phyloP scores from a whole-genome alignment of 192 early-diverging fungal genomes.

The Chytriomyces confervae region DNA sequence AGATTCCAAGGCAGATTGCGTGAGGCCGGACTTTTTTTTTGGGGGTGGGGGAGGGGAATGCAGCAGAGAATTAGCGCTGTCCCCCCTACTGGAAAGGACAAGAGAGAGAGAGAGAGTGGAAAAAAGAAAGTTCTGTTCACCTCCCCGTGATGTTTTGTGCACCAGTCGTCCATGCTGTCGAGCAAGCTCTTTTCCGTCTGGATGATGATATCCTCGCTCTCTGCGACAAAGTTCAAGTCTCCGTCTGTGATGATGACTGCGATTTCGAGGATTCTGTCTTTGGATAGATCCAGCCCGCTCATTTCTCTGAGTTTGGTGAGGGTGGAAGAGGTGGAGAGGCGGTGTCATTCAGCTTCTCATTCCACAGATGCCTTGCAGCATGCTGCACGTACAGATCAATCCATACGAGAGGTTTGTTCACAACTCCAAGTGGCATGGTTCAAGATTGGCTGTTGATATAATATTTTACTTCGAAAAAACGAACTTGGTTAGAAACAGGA shows the following conservation, averaged over 20 bases:
- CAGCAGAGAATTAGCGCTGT: too few species aligned
- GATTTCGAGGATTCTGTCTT: constrained; percentile 59
- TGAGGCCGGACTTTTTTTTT: constrained; percentile 73
- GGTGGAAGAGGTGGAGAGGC: not conserved
- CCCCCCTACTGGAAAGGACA: too few species aligned
- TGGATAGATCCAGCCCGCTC: constrained; percentile 73
- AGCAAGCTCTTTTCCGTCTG: constrained; percentile 62
- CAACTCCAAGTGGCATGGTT: too few species aligned
- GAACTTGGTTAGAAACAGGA: too few species aligned
- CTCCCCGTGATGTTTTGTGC: constrained; percentile 80
- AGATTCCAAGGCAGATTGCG: constrained; percentile 72
- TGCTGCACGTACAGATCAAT: constrained; percentile 74
- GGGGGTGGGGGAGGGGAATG: too few species aligned
- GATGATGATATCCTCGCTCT: constrained; percentile 48
- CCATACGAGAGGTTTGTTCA: constrained; percentile 75
- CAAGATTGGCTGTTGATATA: too few species aligned
- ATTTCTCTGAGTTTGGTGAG: constrained; percentile 55
- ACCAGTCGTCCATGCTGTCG: constrained; percentile 92
- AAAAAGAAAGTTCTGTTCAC: constrained; percentile 34
- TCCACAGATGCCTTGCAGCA: not conserved
- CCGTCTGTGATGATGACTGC: constrained; percentile 88
- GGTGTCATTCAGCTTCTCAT: not conserved
- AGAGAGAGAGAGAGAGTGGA: too few species aligned
- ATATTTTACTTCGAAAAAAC: too few species aligned
- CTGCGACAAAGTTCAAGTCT: constrained; percentile 80